phyloP scores from a whole-genome alignment of 371 early-diverging fungal species.

The Mortierella sp. region DNA sequence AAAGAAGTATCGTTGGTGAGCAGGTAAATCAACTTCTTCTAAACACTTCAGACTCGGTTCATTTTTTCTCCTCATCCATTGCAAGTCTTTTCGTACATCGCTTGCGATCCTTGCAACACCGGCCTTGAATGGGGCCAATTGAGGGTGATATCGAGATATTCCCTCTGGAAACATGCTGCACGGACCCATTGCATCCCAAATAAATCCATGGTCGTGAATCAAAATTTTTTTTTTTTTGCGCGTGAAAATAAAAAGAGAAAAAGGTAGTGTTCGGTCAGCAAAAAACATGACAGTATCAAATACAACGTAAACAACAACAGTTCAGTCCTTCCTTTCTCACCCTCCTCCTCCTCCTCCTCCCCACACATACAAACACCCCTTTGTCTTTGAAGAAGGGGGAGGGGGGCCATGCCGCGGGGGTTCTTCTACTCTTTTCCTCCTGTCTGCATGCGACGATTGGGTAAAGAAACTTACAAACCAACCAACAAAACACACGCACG shows the following conservation, averaged over 20 bases:
- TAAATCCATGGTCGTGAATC: neutral
- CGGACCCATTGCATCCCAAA: neutral
- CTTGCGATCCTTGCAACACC: slow-evolving; percentile 52
- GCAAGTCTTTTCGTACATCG: slow-evolving; percentile 32
- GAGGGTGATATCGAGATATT: slow-evolving; percentile 47
- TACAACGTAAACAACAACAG: too few species aligned
- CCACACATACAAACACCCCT: too few species aligned
- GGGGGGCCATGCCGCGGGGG: too few species aligned
- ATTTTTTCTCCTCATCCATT: neutral
- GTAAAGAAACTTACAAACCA: neutral
- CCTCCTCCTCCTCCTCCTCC: too few species aligned
- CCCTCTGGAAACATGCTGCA: slow-evolving; percentile 50
- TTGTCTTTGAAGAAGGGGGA: too few species aligned
- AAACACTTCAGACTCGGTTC: neutral
- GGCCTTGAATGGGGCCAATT: slow-evolving; percentile 49
- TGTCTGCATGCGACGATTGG: too few species aligned
- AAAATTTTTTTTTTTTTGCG: neutral
- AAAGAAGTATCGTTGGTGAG: too few species aligned
- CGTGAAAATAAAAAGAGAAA: neutral
- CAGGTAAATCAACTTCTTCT: neutral
- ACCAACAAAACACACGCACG: neutral
- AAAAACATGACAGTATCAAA: too few species aligned
- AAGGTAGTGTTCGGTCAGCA: neutral
- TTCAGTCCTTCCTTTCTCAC: too few species aligned
- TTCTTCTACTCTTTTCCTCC: too few species aligned